These are phyloP conservation scores for Aphanomyces cochlioides DNA, from an alignment of 352 stramenopile genomes.

Conservation along the genomic window DNA sequence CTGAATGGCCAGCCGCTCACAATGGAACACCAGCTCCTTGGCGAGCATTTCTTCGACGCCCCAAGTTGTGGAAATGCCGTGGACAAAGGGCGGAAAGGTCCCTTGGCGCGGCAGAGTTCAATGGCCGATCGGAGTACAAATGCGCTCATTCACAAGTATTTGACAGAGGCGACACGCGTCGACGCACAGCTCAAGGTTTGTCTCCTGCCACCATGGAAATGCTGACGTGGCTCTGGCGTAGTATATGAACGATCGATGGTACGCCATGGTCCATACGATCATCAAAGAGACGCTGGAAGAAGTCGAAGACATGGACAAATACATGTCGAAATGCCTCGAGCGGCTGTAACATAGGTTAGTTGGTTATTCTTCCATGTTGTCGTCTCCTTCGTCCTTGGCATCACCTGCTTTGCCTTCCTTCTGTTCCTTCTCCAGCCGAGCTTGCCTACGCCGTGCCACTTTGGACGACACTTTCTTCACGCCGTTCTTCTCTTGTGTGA, in stretches of 20 bases:
- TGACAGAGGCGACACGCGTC: conserved; percentile 37
- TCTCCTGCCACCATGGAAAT: conserved; percentile 28
- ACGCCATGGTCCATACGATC: conserved; percentile 46
- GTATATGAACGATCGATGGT: conserved; percentile 58
- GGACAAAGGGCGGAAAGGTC: not conserved
- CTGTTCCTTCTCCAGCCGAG: conserved; percentile 54
- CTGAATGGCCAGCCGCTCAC: conserved; percentile 67
- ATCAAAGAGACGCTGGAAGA: conserved; percentile 70
- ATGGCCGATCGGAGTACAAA: conserved; percentile 40
- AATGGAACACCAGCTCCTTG: conserved; percentile 40
- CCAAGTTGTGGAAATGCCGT: conserved; percentile 29
- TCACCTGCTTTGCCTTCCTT: conserved; percentile 39
- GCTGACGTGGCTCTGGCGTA: conserved; percentile 30
- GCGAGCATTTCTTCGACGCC: conserved; percentile 52
- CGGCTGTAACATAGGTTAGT: conserved; percentile 39
- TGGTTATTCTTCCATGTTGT: conserved; percentile 17
- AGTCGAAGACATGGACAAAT: conserved; percentile 58
- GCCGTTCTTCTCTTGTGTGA: conserved; percentile 45
- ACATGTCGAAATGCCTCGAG: conserved; percentile 63
- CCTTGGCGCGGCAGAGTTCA: conserved; percentile 3
- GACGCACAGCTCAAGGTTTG: conserved; percentile 53
- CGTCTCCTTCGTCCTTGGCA: conserved; percentile 31
- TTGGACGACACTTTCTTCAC: conserved; percentile 76
- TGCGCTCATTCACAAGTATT: conserved; percentile 31
- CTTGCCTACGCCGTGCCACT: conserved; percentile 60